phyloP scores from a whole-genome alignment of 192 early-diverging fungal species.

The Podila horticola region DNA sequence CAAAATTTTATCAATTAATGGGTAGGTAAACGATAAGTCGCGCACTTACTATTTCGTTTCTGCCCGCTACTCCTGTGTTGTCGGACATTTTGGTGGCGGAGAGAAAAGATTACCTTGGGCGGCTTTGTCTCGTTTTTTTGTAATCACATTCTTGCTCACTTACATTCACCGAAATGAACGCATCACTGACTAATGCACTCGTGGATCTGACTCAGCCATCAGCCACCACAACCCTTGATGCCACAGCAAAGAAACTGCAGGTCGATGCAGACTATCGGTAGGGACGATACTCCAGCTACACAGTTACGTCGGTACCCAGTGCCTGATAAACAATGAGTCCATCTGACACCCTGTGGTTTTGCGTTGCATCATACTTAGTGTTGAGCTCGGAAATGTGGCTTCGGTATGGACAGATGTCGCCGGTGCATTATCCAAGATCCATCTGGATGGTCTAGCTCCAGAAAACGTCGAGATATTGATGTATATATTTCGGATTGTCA shows the following conservation, averaged over 20 bases:
- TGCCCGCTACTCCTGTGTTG: no score
- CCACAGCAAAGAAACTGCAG: slow-evolving; percentile 25
- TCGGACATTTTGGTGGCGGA: background rate
- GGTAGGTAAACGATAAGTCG: no score
- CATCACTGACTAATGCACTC: background rate
- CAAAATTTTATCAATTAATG: background rate
- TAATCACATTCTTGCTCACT: background rate
- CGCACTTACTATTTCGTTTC: no score
- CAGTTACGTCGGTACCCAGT: no score
- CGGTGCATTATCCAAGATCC: slow-evolving; percentile 1
- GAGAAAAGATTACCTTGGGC: background rate
- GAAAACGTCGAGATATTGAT: slow-evolving; percentile 24
- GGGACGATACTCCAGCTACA: background rate
- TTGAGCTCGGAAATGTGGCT: slow-evolving; percentile 1
- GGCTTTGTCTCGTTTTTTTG: background rate
- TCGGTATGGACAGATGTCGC: slow-evolving; percentile 14
- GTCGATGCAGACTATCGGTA: slow-evolving; percentile 34
- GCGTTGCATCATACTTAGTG: background rate
- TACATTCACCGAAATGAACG: background rate
- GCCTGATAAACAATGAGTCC: background rate
- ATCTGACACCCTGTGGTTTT: background rate
- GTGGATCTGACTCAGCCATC: background rate
- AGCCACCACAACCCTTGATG: slow-evolving; percentile 10
- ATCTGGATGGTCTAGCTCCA: slow-evolving; percentile 23
- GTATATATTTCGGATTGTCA: slow-evolving; percentile 33